Evolutionary conservation across 176 grass and related monocot genomes (phyloP).

Genomic region (Ensete glaucum): DNA sequence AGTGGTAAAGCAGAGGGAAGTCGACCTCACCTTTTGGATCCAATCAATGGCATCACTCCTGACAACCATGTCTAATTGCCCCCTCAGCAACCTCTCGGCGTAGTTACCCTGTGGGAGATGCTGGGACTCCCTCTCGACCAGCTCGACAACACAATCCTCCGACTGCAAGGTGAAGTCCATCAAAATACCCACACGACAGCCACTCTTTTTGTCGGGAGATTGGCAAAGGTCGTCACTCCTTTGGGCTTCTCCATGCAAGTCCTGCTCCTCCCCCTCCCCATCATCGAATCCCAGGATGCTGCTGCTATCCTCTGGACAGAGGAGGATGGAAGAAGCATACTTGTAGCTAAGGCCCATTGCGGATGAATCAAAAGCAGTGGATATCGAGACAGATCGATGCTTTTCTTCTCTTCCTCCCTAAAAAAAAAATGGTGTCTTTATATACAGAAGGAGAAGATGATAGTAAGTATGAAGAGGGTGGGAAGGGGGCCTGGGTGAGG

Average conservation of each 20-base stretch:
- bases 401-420: neutral
- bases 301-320: constrained; percentile 15
- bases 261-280: neutral
- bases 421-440: neutral
- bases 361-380: neutral
- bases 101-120: constrained; percentile 6
- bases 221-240: neutral
- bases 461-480: too few relatives aligned
- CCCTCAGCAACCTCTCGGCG: constrained; percentile 1
- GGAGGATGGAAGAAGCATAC: constrained; percentile 7
- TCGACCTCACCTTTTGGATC: constrained; percentile 13
- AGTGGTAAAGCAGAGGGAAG: too few relatives aligned
- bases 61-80: neutral
- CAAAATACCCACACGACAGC: neutral
- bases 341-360: constrained; percentile 1
- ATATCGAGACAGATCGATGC: neutral
- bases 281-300: constrained; percentile 16
- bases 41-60: constrained; percentile 13
- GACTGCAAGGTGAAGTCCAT: neutral
- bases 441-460: neutral
- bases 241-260: neutral
- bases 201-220: neutral
- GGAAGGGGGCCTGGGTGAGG: too few relatives aligned
- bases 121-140: constrained; percentile 12
- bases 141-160: constrained; percentile 3